Evolutionary conservation across 176 grass and related monocot species (phyloP), one percentile per base, ranked within the genome.

Genomic region (Aegilops umbellulata): DNA sequence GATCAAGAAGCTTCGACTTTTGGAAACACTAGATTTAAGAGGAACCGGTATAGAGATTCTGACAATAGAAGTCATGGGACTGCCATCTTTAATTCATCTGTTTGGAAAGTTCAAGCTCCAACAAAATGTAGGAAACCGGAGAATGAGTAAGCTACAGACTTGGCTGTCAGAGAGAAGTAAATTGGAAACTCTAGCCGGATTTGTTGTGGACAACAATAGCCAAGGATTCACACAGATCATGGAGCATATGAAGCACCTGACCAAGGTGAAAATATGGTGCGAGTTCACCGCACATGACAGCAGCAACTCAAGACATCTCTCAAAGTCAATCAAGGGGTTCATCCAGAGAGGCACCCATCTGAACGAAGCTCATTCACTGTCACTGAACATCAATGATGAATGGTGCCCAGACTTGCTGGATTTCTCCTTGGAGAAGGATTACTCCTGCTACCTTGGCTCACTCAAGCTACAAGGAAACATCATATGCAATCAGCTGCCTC

Each of bases 231-330:
- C 51, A 4, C 76, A 42, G 58, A 35, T 80, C 17, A 70, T 86
- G 20, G 14, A 11, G 15, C 65, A 80, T 34, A 86, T 86, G 47
- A 32, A 80, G 4, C 60, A 60, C 26, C 7, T 86, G 76, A 61
- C 12, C 6, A 86, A 62, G 53, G 65, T 86, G 25, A 86, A 86
- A 72, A 42, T 86, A 60, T 60, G 76, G 76, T 47, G 65, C 6
- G 19, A 80, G 35, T 8, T 32, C 10, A 9, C 4, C 3, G 6
- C 69, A 0, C 6, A 42, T 44, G 14, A 6, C 0, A 29, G 26
- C 15, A 78, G 3, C 35, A 16, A 26, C 65, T 84, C 47, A 14
- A 13, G 16, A 4, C 31, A 32, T 32, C 3, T 32, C 31, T 32
- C 31, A 32, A 32, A 32, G 4, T 32, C 31, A 4, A 32, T 32